Percentiles rank a stretch among this genome's conserved stretches.
These are phyloP conservation scores for Russula sp. DNA, from an alignment of 768 basidiomycete species.

Conservation along the genomic window DNA sequence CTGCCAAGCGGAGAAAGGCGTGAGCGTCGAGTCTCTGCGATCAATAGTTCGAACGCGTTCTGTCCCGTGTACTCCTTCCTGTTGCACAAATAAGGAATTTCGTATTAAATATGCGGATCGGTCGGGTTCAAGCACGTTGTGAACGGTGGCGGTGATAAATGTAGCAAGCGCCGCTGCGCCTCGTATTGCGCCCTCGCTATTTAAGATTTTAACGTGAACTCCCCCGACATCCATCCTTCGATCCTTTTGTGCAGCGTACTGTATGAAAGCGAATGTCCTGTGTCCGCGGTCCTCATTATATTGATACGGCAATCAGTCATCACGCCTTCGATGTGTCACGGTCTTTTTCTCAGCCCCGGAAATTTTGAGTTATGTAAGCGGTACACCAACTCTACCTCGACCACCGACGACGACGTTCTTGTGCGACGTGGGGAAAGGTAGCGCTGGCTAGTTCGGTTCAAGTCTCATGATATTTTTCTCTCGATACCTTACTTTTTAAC, in stretches of 20 bases:
- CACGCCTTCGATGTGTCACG: too few species aligned
- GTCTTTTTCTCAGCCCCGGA: not conserved
- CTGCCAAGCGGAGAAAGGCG: conserved; percentile 21
- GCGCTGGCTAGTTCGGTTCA: not conserved
- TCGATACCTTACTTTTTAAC: not conserved
- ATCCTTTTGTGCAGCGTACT: not conserved
- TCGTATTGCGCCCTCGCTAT: not conserved
- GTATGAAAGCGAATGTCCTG: not conserved
- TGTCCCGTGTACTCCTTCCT: not conserved
- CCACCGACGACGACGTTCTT: conserved; percentile 6
- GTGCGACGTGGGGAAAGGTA: conserved; percentile 1
- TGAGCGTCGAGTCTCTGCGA: too few species aligned
- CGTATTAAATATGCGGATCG: not conserved
- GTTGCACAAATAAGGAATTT: not conserved
- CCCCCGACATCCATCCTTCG: not conserved
- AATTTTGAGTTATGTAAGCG: conserved; percentile 13
- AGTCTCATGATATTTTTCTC: conserved; percentile 1
- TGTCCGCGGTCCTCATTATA: not conserved
- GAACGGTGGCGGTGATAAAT: not conserved
- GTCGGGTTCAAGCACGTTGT: not conserved
- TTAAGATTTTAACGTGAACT: not conserved
- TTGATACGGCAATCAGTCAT: too few species aligned
- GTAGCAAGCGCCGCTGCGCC: not conserved
- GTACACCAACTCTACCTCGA: not conserved
- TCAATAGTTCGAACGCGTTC: not conserved